Evolutionary conservation across 2,329 filamentous ascomycete genomes (phyloP).

Genomic region (Aureobasidium leucospermi): DNA sequence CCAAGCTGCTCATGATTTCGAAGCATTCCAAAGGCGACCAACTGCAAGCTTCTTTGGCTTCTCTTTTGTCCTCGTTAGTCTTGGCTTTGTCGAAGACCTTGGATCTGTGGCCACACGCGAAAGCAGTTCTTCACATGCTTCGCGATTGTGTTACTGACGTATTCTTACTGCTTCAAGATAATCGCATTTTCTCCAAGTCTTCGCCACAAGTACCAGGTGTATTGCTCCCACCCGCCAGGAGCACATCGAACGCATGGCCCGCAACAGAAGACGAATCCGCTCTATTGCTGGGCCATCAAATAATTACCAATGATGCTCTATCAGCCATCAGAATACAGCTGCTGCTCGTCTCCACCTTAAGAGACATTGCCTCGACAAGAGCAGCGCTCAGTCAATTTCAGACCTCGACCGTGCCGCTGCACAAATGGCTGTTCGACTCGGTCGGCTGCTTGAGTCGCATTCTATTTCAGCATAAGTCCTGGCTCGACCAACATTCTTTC

Average conservation of each 20-base stretch:
- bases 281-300: constrained; percentile 34
- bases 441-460: background rate
- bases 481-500: background rate
- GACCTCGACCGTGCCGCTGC: background rate
- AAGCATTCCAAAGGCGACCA: constrained; percentile 33
- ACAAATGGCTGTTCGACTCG: background rate
- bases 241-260: constrained; percentile 31
- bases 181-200: background rate
- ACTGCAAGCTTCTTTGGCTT: constrained; percentile 32
- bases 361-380: background rate
- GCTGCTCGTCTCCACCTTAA: background rate
- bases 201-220: constrained; percentile 15
- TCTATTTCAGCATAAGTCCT: background rate
- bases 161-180: background rate
- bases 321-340: background rate
- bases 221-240: constrained; percentile 33
- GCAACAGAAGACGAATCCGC: constrained; percentile 34
- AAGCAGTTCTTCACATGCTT: constrained; percentile 29
- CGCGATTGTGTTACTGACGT: constrained; percentile 35
- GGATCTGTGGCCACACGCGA: constrained; percentile 30
- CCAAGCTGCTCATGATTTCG: constrained; percentile 44
- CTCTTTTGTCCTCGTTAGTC: constrained; percentile 32
- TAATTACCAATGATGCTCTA: background rate
- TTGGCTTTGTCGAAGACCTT: constrained; percentile 29
- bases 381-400: background rate